Evolutionary conservation across 2,329 filamentous ascomycete genomes (phyloP).

Genomic region (Aspergillus pseudotamarii): DNA sequence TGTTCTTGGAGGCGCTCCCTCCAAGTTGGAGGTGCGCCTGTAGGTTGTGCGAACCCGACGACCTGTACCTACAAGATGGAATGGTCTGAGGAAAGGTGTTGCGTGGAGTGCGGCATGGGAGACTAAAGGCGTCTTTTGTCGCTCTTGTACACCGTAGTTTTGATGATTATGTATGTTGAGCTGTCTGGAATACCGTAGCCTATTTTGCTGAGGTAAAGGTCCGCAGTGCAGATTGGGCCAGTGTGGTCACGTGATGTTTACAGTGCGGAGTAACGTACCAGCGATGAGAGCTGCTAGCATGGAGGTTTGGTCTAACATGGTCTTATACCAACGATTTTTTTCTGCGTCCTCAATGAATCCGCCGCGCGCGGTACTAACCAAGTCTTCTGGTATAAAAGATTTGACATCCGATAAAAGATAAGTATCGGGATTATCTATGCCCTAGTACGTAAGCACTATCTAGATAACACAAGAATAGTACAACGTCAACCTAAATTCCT

Average conservation of each 20-base stretch:
- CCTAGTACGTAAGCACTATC: not conserved
- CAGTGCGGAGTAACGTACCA: not conserved
- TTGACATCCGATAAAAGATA: not conserved
- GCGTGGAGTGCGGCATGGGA: conserved; percentile 19
- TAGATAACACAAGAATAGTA: not conserved
- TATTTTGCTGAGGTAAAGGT: conserved; percentile 9
- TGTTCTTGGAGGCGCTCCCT: conserved; percentile 23
- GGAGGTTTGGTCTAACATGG: not conserved
- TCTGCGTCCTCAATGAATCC: not conserved
- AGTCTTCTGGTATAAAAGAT: not conserved
- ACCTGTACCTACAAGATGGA: not conserved
- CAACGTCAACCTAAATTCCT: conserved; percentile 27
- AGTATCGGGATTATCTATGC: not conserved
- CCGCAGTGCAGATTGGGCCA: conserved; percentile 24
- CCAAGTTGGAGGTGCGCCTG: conserved; percentile 30
- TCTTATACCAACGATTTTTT: not conserved
- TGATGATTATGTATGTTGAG: conserved; percentile 10
- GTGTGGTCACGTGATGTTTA: conserved; percentile 7
- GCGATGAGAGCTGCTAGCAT: not conserved
- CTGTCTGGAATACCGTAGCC: conserved; percentile 22
- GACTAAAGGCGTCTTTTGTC: conserved; percentile 35
- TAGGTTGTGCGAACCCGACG: conserved; percentile 17
- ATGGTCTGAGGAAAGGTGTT: not conserved
- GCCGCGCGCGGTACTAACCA: not conserved
- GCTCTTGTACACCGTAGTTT: conserved; percentile 39